Evolutionary conservation across 2,329 filamentous ascomycete species (phyloP), one percentile per base, ranked within the genome.

Genomic region (Cercospora sp.): DNA sequence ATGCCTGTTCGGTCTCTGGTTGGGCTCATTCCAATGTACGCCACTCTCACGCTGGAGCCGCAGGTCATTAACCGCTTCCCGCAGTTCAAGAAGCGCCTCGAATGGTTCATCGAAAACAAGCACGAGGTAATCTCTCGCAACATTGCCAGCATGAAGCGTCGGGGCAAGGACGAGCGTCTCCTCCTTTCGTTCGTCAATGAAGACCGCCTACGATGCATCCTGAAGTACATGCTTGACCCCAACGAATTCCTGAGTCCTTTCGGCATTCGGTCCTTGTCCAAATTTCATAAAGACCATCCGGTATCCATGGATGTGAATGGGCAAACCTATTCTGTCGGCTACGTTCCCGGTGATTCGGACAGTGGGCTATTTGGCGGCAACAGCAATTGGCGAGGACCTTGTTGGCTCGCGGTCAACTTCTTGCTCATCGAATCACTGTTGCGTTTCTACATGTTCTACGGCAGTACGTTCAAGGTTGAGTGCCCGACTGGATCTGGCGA

Each of bases 321-420:
- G 0, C 93, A 97, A 78, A 86, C 86, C 31, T 98, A 97, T 82
- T 88, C 89, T 66, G 94, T 98, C 48, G 87, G 89, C 74, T 98
- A 98, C 76, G 89, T 98, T 18, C 90, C 95, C 1, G 95, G 94
- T n/a, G 94, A 98, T 78, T 97, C 94, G 0, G 94, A 98, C 81
- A 97, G 92, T 75, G 92, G 93, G 3, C 86, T 98, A 5, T 98
- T 98, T 76, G 94, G 94, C 63, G 94, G 94, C 73, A 98, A 98
- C 86, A 97, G 93, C 80, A 98, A 98, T 81, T 98, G 94, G 94
- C 89, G 94, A 82, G 94, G 83, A 0, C 94, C 95, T 0, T 94
- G 97, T 74, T 98, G 94, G 94, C 86, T 97, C 60, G 95, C 93
- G 70, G 93, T 97, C 82, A 98, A 98, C 81, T 97, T 97, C 82